Evolutionary conservation across 1,284 basidiomycete species (phyloP).

Genomic region (Trichosporon inkin): DNA sequence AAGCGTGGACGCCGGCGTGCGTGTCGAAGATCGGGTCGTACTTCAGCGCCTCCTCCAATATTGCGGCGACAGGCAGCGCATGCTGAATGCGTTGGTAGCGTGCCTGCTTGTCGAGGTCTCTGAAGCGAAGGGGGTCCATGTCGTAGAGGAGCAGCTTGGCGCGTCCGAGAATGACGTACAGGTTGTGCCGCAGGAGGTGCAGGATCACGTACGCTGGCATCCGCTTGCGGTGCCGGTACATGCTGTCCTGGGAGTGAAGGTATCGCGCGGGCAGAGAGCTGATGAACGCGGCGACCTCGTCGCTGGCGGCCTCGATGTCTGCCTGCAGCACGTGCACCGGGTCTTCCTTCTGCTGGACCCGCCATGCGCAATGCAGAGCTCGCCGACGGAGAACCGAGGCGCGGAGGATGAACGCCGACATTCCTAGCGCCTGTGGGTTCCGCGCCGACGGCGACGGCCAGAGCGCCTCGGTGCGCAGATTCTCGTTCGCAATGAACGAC

Average conservation of each 20-base stretch:
- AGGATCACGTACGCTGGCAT: slow-evolving; percentile 11
- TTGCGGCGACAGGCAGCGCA: slow-evolving; percentile 15
- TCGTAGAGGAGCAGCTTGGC: slow-evolving; percentile 15
- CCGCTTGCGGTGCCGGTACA: slow-evolving; percentile 7
- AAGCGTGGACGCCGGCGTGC: slow-evolving; percentile 17
- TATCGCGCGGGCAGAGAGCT: slow-evolving; percentile 8
- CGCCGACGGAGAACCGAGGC: slow-evolving; percentile 8
- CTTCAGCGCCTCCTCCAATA: slow-evolving; percentile 17
- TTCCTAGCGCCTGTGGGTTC: slow-evolving; percentile 9
- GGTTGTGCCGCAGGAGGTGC: slow-evolving; percentile 22
- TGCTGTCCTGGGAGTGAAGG: slow-evolving; percentile 11
- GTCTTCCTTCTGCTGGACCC: slow-evolving; percentile 9
- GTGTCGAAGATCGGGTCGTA: slow-evolving; percentile 15
- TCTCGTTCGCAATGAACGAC: slow-evolving; percentile 14
- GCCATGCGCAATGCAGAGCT: slow-evolving; percentile 3
- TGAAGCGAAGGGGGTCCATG: slow-evolving; percentile 6
- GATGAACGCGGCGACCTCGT: slow-evolving; percentile 2
- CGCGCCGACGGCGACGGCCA: background rate
- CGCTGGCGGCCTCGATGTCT: slow-evolving; percentile 2
- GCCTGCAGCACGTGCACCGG: slow-evolving; percentile 4
- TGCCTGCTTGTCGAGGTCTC: background rate
- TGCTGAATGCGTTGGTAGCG: slow-evolving; percentile 15
- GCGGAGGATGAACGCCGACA: slow-evolving; percentile 10
- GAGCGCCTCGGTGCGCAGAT: slow-evolving; percentile 15
- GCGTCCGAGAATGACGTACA: slow-evolving; percentile 21